Base-by-base conservation (phyloP, 208 protist species). In the Tritrichomonas foetus region DNA sequence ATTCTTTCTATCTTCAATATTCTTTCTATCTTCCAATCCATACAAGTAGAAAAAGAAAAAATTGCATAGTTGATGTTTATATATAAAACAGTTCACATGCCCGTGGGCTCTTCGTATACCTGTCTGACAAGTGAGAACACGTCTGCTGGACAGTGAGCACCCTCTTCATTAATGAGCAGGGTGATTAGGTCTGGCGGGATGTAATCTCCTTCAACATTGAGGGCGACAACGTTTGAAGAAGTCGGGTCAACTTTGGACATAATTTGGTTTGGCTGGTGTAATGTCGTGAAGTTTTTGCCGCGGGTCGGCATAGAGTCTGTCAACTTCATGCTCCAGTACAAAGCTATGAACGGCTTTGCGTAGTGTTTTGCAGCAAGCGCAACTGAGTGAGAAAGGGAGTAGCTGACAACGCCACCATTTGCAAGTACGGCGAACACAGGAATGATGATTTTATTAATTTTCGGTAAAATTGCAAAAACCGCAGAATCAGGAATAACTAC, bases 401-500 rank as follows among this genome's bases (percentile, higher is more conserved):
- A 84, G 36, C 74, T 84, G 74, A 84, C 36, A 16, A 84, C 36
- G 8, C 74, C 74, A 30, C 74, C 74, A 53, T 84, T 84, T n/a
- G 44, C 36, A 25, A 84, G 36, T n/a, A 84, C 74, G 33, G 74
- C 1, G 13, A 11, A 14, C 22, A n/a, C 74, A 33, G 74, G 36
- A 33, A 84, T 8, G 33, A 84, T 30, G n/a, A 84, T 44, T 49
- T 30, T 53, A n/a, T n/a, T 53, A 8, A 84, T 44, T 44, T 84
- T 84, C 22, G 74, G 74, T 53, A 84, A 27, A 30, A 84, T 30
- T 39, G 74, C 74, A 53, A 84, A 84, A 30, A 84, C 44, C 3
- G 74, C 33, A n/a, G 74, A 49, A 53, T 84, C 74, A 39, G 74
- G 74, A 53, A 84, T 84, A 53, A 84, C 74, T 13, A 84, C 30